A percentile compares a stretch with the other conserved stretches of the same genome.
Conservation (phyloP, 2,329 filamentous ascomycete species). For the Alternaria infectoria region DNA sequence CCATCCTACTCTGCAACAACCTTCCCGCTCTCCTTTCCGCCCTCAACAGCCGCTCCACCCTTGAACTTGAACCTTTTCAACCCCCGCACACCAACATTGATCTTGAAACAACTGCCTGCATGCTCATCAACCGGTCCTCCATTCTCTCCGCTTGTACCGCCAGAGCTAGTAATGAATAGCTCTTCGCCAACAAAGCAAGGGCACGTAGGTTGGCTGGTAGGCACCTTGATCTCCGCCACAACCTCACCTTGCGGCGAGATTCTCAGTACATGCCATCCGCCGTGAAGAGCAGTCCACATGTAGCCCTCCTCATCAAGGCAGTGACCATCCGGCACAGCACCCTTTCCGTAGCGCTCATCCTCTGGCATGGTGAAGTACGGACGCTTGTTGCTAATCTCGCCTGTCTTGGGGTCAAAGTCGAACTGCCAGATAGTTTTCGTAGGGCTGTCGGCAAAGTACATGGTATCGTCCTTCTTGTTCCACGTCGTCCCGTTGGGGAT, state of each 20-base stretch:
- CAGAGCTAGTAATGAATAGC: constrained; percentile 80
- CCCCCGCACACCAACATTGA: constrained; percentile 77
- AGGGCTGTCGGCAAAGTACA: constrained; percentile 85
- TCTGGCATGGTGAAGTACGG: constrained; percentile 74
- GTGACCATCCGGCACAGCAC: constrained; percentile 77
- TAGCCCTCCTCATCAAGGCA: constrained; percentile 83
- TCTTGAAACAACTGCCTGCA: constrained; percentile 74
- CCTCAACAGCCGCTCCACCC: constrained; percentile 36
- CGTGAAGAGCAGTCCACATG: constrained; percentile 88
- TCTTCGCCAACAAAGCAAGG: constrained; percentile 76
- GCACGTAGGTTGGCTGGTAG: constrained; percentile 82
- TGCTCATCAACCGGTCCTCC: constrained; percentile 69
- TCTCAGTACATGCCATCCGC: constrained; percentile 75
- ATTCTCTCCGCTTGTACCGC: constrained; percentile 52
- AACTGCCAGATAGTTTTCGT: constrained; percentile 73
- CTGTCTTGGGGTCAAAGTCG: constrained; percentile 72
- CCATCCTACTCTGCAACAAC: constrained; percentile 30
- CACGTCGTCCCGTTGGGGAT: constrained; percentile 89
- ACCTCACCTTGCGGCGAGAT: constrained; percentile 73
- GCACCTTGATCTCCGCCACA: constrained; percentile 75
- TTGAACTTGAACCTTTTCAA: constrained; percentile 47
- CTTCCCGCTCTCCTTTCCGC: constrained; percentile 37
- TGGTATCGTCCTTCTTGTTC: constrained; percentile 72
- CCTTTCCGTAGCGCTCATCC: constrained; percentile 55
- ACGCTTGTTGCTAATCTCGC: constrained; percentile 70